Base-by-base conservation (phyloP, 2,329 filamentous ascomycete genomes). In the Phialemonium atrogriseum region DNA sequence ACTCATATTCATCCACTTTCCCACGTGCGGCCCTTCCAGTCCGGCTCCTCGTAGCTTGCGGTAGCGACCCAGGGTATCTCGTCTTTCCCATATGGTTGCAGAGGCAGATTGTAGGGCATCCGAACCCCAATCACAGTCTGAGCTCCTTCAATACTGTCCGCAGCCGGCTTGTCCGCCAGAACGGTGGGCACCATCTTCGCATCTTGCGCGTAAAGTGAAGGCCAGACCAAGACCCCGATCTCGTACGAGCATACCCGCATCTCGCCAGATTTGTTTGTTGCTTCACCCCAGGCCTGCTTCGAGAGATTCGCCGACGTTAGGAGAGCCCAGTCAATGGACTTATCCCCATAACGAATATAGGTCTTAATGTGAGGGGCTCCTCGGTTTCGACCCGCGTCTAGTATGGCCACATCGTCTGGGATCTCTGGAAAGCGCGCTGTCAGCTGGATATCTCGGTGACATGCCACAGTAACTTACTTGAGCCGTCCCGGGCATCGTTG, bases 361-460 rank as follows among this genome's bases (percentile, higher is more conserved):
- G 86, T 94, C 54, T 94, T 94, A 51, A 94, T 83, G 45, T 94
- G 87, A 0, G 87, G 87, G 1, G 85, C 84, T 12, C 85, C 86
- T 18, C 75, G 67, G 28, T 73, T 64, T 33, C 83, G 66, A 2
- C 79, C 77, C 7, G 73, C 71, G 38, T 80, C 65, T 5, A 48
- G 49, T 2, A 52, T 30, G 2, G 24, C 16, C 1, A 36, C 33
- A 10, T 43, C 38, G 11, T 47, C 38, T 5, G 37, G 31, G 10
- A 59, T 37, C 17, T 45, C 58, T 58, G 24, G 12, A 13, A 33
- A n/a, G n/a, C n/a, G 6, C 10, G 6, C 27, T 23, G 28, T 42
- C 16, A 47, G 32, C 24, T 10, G 7, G 14, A n/a, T 17, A 15
- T 10, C 18, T n/a, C 11, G n/a, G 4, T 9, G 10, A 13, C n/a